A percentile compares a stretch with the other conserved stretches of the same genome.
These are phyloP conservation scores for Petunia axillaris DNA, from an alignment of 257 asterid genomes.

Conservation along the genomic window DNA sequence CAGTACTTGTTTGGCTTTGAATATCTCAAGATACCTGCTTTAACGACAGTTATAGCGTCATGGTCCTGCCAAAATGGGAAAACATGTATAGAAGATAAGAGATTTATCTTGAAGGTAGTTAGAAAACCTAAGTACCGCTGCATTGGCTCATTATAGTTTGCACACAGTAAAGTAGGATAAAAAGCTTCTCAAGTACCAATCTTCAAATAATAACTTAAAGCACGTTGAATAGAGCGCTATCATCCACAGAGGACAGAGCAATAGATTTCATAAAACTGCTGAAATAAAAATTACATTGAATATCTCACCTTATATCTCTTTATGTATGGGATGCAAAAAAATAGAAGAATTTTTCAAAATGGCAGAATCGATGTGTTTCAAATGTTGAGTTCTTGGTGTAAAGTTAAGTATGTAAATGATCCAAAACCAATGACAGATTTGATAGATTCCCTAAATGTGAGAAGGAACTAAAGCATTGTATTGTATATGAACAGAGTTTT, in stretches of 20 bases:
- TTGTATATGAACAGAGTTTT: neutral
- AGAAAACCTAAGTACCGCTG: neutral
- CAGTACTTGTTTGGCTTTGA: constrained; percentile 85
- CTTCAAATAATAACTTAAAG: neutral
- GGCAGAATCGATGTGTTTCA: neutral
- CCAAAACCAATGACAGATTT: neutral
- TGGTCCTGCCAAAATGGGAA: constrained; percentile 54
- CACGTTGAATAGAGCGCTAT: neutral
- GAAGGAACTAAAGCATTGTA: neutral
- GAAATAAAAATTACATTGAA: neutral
- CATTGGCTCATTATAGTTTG: neutral
- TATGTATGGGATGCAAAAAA: neutral
- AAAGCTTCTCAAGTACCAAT: constrained; percentile 1
- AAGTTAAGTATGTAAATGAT: neutral
- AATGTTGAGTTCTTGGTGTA: constrained; percentile 7
- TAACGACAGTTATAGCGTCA: constrained; percentile 66
- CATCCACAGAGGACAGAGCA: neutral
- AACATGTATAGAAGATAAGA: neutral
- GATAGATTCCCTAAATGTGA: neutral
- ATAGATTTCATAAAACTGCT: neutral
- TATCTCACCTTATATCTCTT: neutral
- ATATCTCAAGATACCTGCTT: constrained; percentile 77
- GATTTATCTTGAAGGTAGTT: neutral
- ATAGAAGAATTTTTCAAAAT: neutral
- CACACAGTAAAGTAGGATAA: neutral